Evolutionary conservation across 495 filamentous ascomycete genomes (phyloP).

Genomic region (Diplogelasinospora grovesii): DNA sequence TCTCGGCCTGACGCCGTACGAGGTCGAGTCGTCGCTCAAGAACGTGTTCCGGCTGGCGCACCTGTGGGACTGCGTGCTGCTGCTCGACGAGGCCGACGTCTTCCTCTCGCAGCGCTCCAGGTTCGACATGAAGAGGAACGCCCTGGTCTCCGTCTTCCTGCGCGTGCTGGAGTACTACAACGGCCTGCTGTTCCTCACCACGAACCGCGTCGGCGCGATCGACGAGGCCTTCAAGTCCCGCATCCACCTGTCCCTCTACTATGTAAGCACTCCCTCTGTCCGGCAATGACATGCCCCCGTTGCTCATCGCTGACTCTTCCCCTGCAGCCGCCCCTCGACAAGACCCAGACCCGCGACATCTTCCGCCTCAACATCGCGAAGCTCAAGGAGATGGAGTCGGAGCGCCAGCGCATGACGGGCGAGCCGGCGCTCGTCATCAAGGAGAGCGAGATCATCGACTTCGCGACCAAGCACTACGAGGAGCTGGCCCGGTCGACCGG

Average conservation of each 20-base stretch:
- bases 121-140: conserved; percentile 42
- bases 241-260: conserved; percentile 41
- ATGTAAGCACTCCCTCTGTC: no score
- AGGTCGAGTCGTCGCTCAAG: conserved; percentile 33
- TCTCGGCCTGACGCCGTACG: conserved; percentile 38
- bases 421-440: conserved; percentile 23
- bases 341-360: conserved; percentile 66
- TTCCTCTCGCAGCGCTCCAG: conserved; percentile 42
- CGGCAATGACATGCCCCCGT: no score
- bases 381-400: conserved; percentile 47
- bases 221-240: conserved; percentile 47
- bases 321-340: conserved; percentile 60
- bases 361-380: conserved; percentile 70
- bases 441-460: conserved; percentile 44
- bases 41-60: conserved; percentile 43
- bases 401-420: conserved; percentile 12
- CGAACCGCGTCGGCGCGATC: conserved; percentile 42
- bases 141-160: conserved; percentile 47
- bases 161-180: conserved; percentile 47
- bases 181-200: conserved; percentile 47
- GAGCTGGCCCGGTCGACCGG: conserved; percentile 40
- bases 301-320: no score
- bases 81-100: conserved; percentile 50
- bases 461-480: conserved; percentile 56
- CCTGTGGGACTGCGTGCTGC: conserved; percentile 50